Conservation (phyloP, 345 rosid species). For the Ceriops zippeliana region DNA sequence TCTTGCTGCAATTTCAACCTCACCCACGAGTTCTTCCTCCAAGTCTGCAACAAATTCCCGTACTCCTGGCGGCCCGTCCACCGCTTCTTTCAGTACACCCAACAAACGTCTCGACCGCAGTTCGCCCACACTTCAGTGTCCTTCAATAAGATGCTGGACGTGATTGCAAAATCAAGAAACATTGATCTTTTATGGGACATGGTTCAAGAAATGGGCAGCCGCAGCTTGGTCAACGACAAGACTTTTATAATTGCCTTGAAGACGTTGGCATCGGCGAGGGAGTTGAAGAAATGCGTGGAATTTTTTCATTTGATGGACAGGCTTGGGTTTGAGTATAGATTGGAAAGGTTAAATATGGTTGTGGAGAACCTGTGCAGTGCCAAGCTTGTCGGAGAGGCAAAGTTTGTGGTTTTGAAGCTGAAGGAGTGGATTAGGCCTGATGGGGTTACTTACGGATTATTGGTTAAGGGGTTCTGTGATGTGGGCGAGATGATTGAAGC, state of each 20-base stretch:
- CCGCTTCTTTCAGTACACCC: constrained; percentile 64
- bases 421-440: constrained; percentile 48
- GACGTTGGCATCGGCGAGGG: constrained; percentile 59
- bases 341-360: constrained; percentile 49
- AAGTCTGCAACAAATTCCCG: constrained; percentile 77
- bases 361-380: constrained; percentile 50
- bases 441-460: constrained; percentile 53
- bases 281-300: constrained; percentile 62
- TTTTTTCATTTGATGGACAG: constrained; percentile 67
- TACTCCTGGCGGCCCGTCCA: constrained; percentile 81
- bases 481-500: constrained; percentile 72
- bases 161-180: constrained; percentile 63
- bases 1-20: constrained; percentile 32
- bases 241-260: constrained; percentile 60
- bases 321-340: constrained; percentile 45
- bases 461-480: constrained; percentile 63
- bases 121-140: constrained; percentile 51
- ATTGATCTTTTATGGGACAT: constrained; percentile 67
- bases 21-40: constrained; percentile 77
- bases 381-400: constrained; percentile 67
- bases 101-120: constrained; percentile 22
- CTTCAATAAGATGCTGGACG: constrained; percentile 62
- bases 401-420: constrained; percentile 51
- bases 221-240: constrained; percentile 55
- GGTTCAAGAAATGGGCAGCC: constrained; percentile 43